These are phyloP conservation scores for Codiaeum variegatum DNA, from an alignment of 441 rosid genomes.

Conservation along the genomic window DNA sequence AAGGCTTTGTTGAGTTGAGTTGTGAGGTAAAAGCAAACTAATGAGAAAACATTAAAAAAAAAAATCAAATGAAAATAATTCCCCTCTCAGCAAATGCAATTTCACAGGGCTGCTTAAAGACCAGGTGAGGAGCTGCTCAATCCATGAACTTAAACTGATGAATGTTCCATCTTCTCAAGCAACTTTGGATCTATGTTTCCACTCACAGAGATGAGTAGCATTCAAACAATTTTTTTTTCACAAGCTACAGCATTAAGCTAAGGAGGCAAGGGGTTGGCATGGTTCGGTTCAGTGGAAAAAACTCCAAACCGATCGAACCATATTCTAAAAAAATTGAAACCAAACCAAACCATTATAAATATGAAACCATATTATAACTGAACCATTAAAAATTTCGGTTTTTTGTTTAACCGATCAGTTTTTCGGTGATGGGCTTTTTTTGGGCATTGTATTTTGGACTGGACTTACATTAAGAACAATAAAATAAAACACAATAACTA, in stretches of 20 bases:
- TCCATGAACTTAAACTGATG: slow-evolving; percentile 19
- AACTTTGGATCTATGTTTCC: slow-evolving; percentile 21
- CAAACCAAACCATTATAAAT: no score
- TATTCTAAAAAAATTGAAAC: no score
- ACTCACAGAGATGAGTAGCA: slow-evolving; percentile 15
- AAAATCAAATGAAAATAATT: not conserved
- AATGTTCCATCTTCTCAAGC: slow-evolving; percentile 11
- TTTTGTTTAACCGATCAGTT: no score
- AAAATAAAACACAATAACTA: no score
- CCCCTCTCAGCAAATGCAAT: slow-evolving; percentile 14
- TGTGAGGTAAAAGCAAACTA: not conserved
- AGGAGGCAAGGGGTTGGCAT: slow-evolving; percentile 20
- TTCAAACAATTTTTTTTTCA: slow-evolving; percentile 23
- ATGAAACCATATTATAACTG: no score
- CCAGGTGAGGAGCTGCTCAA: slow-evolving; percentile 25
- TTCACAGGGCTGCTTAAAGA: slow-evolving; percentile 17
- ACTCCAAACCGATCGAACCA: no score
- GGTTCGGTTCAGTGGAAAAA: no score
- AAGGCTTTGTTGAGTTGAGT: no score
- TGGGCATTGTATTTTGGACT: no score
- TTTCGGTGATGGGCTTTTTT: no score
- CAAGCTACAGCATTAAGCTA: slow-evolving; percentile 23
- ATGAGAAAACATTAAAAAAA: not conserved
- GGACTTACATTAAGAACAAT: no score
- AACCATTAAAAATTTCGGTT: no score